Conservation (phyloP, 371 early-diverging fungal species). For the Mucor indicus region DNA sequence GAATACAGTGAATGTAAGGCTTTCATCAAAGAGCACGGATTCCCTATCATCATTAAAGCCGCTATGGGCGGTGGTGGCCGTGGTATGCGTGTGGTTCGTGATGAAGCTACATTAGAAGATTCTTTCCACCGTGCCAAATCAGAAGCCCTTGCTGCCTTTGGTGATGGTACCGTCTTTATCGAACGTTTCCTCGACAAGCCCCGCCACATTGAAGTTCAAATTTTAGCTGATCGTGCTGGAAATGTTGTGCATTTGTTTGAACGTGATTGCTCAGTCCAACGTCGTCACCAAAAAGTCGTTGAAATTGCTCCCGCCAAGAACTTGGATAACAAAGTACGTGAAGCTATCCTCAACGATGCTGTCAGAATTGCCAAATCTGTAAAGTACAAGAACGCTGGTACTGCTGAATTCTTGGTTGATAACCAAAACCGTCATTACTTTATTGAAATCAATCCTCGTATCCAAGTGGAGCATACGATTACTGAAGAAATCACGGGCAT, state of each 20-base stretch:
- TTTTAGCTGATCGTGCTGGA: conserved; percentile 85
- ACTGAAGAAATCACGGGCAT: conserved; percentile 94
- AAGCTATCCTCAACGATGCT: conserved; percentile 83
- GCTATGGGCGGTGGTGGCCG: conserved; percentile 98
- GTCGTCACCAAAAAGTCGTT: conserved; percentile 96
- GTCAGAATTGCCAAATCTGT: conserved; percentile 84
- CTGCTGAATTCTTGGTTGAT: conserved; percentile 97
- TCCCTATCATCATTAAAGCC: conserved; percentile 96
- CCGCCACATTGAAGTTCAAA: conserved; percentile 94
- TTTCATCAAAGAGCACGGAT: conserved; percentile 79
- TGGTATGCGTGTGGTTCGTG: conserved; percentile 92
- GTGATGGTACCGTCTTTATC: conserved; percentile 91
- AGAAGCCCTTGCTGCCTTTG: conserved; percentile 89
- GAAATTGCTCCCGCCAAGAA: conserved; percentile 90
- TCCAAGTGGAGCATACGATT: conserved; percentile 91
- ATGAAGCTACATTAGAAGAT: conserved; percentile 56
- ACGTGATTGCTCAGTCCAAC: conserved; percentile 97
- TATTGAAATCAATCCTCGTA: conserved; percentile 94
- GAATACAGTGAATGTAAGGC: conserved; percentile 60
- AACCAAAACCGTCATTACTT: conserved; percentile 85
- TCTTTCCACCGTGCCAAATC: conserved; percentile 79
- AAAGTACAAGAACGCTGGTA: conserved; percentile 93
- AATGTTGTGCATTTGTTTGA: conserved; percentile 88
- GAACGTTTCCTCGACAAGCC: conserved; percentile 91
- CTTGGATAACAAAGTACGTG: conserved; percentile 59